A percentile compares a stretch with the other conserved stretches of the same genome.
Conservation (phyloP, 257 asterid genomes). For the Nicotiana paniculata region DNA sequence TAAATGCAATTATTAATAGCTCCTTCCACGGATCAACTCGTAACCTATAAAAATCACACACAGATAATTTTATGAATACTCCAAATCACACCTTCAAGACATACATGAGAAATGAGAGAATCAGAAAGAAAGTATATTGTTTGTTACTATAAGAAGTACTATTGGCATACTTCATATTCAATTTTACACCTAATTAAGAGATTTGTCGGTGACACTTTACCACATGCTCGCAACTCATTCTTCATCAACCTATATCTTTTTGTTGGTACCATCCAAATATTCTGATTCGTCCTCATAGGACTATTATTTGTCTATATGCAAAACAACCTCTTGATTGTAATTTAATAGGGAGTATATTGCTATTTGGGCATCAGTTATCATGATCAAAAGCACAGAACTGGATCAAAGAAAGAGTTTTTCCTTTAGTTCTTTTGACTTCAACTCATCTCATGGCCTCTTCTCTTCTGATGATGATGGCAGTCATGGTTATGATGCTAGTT, state of each 20-base stretch:
- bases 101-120: not conserved
- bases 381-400: not conserved
- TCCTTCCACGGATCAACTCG: too few species aligned
- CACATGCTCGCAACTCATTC: not conserved
- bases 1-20: too few species aligned
- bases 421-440: not conserved
- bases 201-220: constrained; percentile 1
- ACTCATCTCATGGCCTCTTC: not conserved
- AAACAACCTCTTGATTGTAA: not conserved
- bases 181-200: not conserved
- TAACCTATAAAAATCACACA: too few species aligned
- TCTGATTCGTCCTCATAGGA: not conserved
- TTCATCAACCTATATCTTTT: not conserved
- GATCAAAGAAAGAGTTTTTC: constrained; percentile 12
- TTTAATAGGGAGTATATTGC: not conserved
- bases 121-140: not conserved
- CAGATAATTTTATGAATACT: too few species aligned
- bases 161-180: not conserved
- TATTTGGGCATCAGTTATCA: not conserved
- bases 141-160: not conserved
- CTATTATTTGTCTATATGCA: not conserved
- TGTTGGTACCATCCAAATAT: constrained; percentile 4
- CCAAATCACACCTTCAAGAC: too few species aligned
- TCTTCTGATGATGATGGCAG: not conserved
- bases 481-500: not conserved